A percentile compares a stretch with the other conserved stretches of the same genome.
phyloP scores from a whole-genome alignment of 768 basidiomycete species.

The Boletus sp. region DNA sequence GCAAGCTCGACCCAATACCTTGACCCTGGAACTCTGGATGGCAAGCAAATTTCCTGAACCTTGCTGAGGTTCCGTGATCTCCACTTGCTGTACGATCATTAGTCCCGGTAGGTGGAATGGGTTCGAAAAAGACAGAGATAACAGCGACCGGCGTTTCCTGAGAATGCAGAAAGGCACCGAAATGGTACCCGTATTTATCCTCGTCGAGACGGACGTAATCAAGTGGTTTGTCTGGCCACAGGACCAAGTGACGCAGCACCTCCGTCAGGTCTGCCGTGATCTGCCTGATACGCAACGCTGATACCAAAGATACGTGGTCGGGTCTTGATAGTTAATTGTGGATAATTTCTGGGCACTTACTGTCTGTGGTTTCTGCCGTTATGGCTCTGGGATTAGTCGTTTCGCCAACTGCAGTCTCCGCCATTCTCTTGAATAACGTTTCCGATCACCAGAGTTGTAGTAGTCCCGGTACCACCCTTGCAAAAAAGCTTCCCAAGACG shows the following conservation, averaged over 20 bases:
- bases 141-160: constrained; percentile 45
- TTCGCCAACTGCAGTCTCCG: constrained; percentile 7
- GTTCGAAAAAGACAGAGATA: constrained; percentile 54
- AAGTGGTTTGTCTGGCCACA: constrained; percentile 54
- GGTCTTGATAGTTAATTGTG: background rate
- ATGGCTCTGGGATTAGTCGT: background rate
- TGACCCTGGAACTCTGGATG: constrained; percentile 47
- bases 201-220: constrained; percentile 52
- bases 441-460: background rate
- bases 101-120: constrained; percentile 25
- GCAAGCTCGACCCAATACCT: constrained; percentile 52
- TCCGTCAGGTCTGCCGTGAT: constrained; percentile 47
- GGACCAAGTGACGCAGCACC: constrained; percentile 51
- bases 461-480: background rate
- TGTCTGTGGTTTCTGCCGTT: background rate
- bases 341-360: constrained; percentile 7
- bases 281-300: constrained; percentile 19
- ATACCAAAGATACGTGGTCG: constrained; percentile 9
- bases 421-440: constrained; percentile 2
- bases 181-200: constrained; percentile 50
- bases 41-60: constrained; percentile 66
- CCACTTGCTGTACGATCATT: constrained; percentile 4
- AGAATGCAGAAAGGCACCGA: constrained; percentile 50
- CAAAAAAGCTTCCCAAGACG: background rate
- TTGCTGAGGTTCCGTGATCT: constrained; percentile 26